Evolutionary conservation across 1,284 basidiomycete genomes (phyloP).

Genomic region (Porogramme epimiltina): DNA sequence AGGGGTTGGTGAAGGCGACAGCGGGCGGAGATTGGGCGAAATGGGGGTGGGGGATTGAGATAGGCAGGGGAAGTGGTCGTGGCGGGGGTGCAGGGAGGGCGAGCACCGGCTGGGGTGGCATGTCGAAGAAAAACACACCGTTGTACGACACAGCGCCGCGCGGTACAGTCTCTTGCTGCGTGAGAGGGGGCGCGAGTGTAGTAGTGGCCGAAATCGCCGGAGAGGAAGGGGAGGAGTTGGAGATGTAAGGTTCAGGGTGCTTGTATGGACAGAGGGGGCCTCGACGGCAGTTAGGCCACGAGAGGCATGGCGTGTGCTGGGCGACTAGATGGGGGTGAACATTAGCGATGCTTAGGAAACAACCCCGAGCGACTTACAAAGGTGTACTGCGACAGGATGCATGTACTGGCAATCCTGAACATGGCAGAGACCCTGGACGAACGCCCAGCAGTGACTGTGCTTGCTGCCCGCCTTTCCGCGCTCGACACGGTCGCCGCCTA

Average conservation of each 20-base stretch:
- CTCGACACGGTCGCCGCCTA: neutral
- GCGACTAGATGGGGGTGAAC: slow-evolving; percentile 16
- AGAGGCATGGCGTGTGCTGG: slow-evolving; percentile 39
- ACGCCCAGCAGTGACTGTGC: slow-evolving; percentile 44
- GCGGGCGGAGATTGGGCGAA: slow-evolving; percentile 13
- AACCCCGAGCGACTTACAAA: slow-evolving; percentile 31
- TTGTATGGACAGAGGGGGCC: slow-evolving; percentile 34
- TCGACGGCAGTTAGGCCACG: slow-evolving; percentile 35
- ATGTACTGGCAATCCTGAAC: slow-evolving; percentile 36
- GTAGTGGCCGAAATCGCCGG: neutral
- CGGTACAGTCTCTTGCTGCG: slow-evolving; percentile 11
- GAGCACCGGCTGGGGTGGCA: slow-evolving; percentile 1
- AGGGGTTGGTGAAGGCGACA: slow-evolving; percentile 12
- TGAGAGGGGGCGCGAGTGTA: neutral
- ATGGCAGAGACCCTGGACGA: slow-evolving; percentile 39
- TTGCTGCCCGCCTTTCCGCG: slow-evolving; percentile 28
- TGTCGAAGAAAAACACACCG: slow-evolving; percentile 18
- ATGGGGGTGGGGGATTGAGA: too few relatives aligned
- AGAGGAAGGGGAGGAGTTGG: slow-evolving; percentile 20
- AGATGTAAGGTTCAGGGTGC: slow-evolving; percentile 33
- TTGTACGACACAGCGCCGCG: slow-evolving; percentile 16
- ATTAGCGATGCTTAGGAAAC: neutral
- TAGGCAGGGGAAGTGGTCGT: too few relatives aligned
- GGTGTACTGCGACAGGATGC: slow-evolving; percentile 33
- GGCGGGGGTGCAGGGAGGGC: too few relatives aligned